Conservation (phyloP, 2,329 filamentous ascomycete species). For the Curvularia lunata region DNA sequence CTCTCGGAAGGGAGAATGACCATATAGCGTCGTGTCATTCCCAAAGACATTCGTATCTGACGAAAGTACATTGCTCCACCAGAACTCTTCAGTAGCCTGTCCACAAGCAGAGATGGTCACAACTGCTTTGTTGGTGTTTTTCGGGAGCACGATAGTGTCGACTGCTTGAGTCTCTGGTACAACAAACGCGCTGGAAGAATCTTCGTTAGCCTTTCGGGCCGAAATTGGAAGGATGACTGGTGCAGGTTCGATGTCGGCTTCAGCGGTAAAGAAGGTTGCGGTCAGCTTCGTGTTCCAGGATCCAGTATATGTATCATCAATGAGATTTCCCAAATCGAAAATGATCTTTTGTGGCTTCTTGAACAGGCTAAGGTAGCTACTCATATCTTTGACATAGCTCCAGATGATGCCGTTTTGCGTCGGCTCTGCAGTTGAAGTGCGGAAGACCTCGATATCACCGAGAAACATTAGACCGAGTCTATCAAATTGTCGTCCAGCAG, state of each 20-base stretch:
- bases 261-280: constrained; percentile 70
- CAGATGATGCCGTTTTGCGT: constrained; percentile 73
- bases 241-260: constrained; percentile 57
- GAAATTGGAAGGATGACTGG: constrained; percentile 72
- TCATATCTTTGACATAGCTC: constrained; percentile 82
- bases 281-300: constrained; percentile 76
- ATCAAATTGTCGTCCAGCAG: constrained; percentile 76
- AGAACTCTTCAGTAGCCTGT: constrained; percentile 80
- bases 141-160: constrained; percentile 67
- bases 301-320: constrained; percentile 74
- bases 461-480: constrained; percentile 77
- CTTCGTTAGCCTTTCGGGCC: constrained; percentile 56
- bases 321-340: constrained; percentile 75
- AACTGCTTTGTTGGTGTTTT: constrained; percentile 71
- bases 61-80: constrained; percentile 79
- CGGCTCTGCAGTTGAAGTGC: constrained; percentile 83
- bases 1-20: constrained; percentile 77
- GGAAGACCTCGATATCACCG: constrained; percentile 79
- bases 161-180: constrained; percentile 68
- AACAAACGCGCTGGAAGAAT: constrained; percentile 69
- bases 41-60: constrained; percentile 66
- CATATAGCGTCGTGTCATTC: constrained; percentile 64
- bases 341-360: constrained; percentile 73
- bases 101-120: constrained; percentile 79
- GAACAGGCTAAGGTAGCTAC: constrained; percentile 72